These are phyloP conservation scores for Dispira simplex DNA, from an alignment of 192 early-diverging fungal genomes.

Conservation along the genomic window DNA sequence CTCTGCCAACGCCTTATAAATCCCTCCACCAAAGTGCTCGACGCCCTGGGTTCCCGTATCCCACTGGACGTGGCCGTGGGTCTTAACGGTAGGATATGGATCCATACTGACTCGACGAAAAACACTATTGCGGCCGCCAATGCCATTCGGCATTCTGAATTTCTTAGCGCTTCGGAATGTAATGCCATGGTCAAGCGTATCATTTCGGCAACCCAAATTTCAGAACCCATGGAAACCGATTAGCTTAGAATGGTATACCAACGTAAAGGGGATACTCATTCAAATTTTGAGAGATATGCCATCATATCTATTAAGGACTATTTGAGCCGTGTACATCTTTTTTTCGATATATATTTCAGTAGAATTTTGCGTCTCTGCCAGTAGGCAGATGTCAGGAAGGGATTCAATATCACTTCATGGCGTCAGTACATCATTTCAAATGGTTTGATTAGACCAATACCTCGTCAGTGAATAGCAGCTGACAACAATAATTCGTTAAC, in stretches of 20 bases:
- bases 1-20: constrained; percentile 40
- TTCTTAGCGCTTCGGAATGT: constrained; percentile 37
- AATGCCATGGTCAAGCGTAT: constrained; percentile 33
- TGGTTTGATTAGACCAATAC: neutral
- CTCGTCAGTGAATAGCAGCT: neutral
- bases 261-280: too few species aligned
- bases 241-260: too few species aligned
- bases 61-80: constrained; percentile 85
- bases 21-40: constrained; percentile 52
- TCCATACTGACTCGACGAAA: constrained; percentile 44
- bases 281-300: too few species aligned
- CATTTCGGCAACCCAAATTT: constrained; percentile 9
- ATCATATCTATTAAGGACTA: too few species aligned
- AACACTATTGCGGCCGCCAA: constrained; percentile 52
- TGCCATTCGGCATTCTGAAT: constrained; percentile 60
- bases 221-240: neutral
- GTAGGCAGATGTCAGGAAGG: too few species aligned
- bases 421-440: neutral
- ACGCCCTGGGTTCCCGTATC: constrained; percentile 46
- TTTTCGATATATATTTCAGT: too few species aligned
- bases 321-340: too few species aligned
- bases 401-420: neutral
- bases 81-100: constrained; percentile 90
- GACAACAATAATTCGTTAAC: neutral
- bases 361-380: too few species aligned